These are phyloP conservation scores for Prunus armeniaca DNA, from an alignment of 306 rosid species.

Conservation along the genomic window DNA sequence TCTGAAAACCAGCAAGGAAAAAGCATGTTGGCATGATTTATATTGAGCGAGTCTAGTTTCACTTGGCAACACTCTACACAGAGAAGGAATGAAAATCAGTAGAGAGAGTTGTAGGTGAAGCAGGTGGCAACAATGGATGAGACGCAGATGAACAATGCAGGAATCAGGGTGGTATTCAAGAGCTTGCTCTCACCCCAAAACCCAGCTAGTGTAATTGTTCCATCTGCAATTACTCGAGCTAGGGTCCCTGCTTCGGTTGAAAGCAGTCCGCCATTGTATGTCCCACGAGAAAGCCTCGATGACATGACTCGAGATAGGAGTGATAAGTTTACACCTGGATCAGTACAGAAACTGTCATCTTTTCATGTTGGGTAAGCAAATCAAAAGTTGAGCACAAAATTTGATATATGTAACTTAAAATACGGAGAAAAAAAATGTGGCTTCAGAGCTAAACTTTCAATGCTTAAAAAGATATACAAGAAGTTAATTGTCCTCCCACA, in stretches of 20 bases:
- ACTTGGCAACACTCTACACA: conserved; percentile 22
- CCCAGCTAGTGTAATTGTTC: conserved; percentile 73
- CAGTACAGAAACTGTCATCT: conserved; percentile 14
- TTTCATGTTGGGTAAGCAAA: conserved; percentile 9
- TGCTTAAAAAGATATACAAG: neutral
- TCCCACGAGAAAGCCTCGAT: conserved; percentile 77
- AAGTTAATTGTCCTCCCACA: neutral
- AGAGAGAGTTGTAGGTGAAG: conserved; percentile 80
- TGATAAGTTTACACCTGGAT: conserved; percentile 78
- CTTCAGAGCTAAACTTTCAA: neutral
- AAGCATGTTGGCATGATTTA: conserved; percentile 8
- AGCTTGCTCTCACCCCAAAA: conserved; percentile 55
- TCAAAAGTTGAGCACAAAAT: neutral
- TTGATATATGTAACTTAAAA: neutral
- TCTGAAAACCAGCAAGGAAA: neutral
- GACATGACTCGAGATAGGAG: conserved; percentile 84
- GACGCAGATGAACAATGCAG: conserved; percentile 64
- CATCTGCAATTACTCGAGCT: conserved; percentile 89
- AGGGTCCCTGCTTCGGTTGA: conserved; percentile 89
- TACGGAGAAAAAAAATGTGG: neutral
- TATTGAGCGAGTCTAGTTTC: neutral
- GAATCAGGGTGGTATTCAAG: conserved; percentile 64
- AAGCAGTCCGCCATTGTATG: conserved; percentile 77
- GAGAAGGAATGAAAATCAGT: conserved; percentile 33
- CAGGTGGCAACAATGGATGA: conserved; percentile 72